Conservation (phyloP, 169 alveolate species). For the Plasmodium sp. region DNA sequence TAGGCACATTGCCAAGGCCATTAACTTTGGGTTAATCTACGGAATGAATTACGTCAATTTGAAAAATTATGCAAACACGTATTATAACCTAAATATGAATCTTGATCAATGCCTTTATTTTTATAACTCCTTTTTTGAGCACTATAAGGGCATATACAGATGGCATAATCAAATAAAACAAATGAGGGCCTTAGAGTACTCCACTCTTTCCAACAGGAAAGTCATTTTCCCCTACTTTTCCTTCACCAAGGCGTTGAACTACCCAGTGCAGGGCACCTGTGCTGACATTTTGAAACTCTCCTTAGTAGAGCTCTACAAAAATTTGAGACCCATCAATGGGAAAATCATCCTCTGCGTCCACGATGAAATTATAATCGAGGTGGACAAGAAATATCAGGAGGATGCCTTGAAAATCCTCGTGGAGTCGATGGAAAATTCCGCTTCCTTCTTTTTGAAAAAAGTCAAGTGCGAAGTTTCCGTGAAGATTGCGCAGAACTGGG, state of each 20-base stretch:
- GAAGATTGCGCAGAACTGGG: slow-evolving; percentile 88
- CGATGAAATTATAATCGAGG: slow-evolving; percentile 89
- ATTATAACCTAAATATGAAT: slow-evolving; percentile 83
- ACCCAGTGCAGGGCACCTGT: slow-evolving; percentile 92
- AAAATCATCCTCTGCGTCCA: slow-evolving; percentile 87
- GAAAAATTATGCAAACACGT: slow-evolving; percentile 86
- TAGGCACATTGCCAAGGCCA: slow-evolving; percentile 92
- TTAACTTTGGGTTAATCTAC: slow-evolving; percentile 88
- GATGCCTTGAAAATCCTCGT: slow-evolving; percentile 82
- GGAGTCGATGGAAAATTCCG: slow-evolving; percentile 87
- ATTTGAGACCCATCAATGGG: slow-evolving; percentile 79
- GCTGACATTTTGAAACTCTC: slow-evolving; percentile 90
- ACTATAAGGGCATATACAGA: slow-evolving; percentile 82
- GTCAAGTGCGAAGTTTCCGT: slow-evolving; percentile 91
- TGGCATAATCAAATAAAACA: slow-evolving; percentile 90
- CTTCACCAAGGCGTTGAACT: slow-evolving; percentile 87
- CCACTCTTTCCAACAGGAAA: slow-evolving; percentile 84
- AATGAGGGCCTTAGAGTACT: slow-evolving; percentile 28
- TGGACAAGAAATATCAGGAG: slow-evolving; percentile 83
- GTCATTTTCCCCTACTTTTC: slow-evolving; percentile 87
- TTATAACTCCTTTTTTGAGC: slow-evolving; percentile 84
- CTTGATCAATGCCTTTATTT: slow-evolving; percentile 83
- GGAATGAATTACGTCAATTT: slow-evolving; percentile 88
- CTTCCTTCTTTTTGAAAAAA: slow-evolving; percentile 82
- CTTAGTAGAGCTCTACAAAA: slow-evolving; percentile 83